Base-by-base conservation (phyloP, 1,284 basidiomycete species). In the Malassezia cuniculi region DNA sequence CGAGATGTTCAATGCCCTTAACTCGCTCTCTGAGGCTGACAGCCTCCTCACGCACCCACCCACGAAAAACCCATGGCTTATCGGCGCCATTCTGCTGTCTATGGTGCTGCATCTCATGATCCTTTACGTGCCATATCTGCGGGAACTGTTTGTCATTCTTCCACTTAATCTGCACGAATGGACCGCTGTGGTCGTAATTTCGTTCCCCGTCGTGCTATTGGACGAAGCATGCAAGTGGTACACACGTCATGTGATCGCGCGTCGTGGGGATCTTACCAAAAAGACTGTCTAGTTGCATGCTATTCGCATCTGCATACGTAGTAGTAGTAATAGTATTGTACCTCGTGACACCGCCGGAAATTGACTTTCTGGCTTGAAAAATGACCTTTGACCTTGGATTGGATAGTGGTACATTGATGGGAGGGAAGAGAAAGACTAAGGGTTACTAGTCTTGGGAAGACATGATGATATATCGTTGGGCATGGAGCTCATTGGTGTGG, bases 1-100 rank as follows among this genome's bases (percentile, higher is more conserved):
- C 39, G 93, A 97, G 71, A 97, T 97, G 93, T 87, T 94, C 73
- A 97, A 97, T 71, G 90, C 90, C 15, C 86, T 93, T 78, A 95
- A 95, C 70, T 94, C 89, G 38, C 74, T 97, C 25, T 87, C 83
- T n/a, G 93, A 97, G 71, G 93, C 93, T 68, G 90, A 95, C 72
- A 85, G 81, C 50, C 70, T 97, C 50, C 70, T 97, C 34, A 76
- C 76, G 15, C 73, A 95, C 31, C 87, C 90, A 2, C 70, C 93
- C 12, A 93, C 89, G 86, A 81, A 80, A 68, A 97, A 97, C 68
- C 78, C 78, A 39, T 93, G 81, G 74, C 77, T 97, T 16, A 41
- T 65, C 33, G 41, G 39, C 16, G 52, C 57, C 17, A 86, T 95
- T 60, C 70, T 78, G 16, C 71, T 97, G 36, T 85, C 81, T 65